Evolutionary conservation across 1,139 yeast species (phyloP), one percentile per base, ranked within the genome.

Genomic region (Debaryomyces nepalensis): DNA sequence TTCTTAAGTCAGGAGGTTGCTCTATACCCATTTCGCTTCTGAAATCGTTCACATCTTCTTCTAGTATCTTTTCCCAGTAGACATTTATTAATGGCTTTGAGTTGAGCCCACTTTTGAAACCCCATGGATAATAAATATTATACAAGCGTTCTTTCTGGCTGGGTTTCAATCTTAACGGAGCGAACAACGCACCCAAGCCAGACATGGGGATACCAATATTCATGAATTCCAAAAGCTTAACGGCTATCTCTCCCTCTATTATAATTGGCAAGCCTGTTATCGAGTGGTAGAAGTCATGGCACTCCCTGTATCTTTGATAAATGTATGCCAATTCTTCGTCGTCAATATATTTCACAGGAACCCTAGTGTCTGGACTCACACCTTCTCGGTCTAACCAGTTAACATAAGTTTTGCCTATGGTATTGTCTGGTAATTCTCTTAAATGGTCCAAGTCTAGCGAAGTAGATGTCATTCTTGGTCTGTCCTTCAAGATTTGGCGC

Each of bases 131-230:
- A 60, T 89, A 91, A 4, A 85, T 77, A 33, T 76, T 75, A 50
- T 78, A 69, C 47, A 82, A 64, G 23, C 82, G 62, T 52, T 75
- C 76, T 53, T 73, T 73, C 52, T 79, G 84, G 50, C 73, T 69
- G 10, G 76, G 65, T 43, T 77, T 79, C 43, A 93, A 72, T 33
- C 81, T 64, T 57, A 87, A 75, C 0, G 97, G 97, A 2, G 97
- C 97, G 53, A 89, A 79, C 19, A 88, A 54, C 0, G 97, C 95
- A 0, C 97, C 97, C 41, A 95, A 65, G 0, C 96, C 96, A 7
- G 97, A 91, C 95, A 95, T 91, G 14, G 98, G 98, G 37, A 95
- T 80, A 2, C 97, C 96, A 46, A 93, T 79, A 61, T 93, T 93
- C 62, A 93, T 86, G 58, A 83, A 95, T 64, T 93, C 99, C 53